Percentiles rank a stretch among this genome's conserved stretches.
Evolutionary conservation across 2,329 filamentous ascomycete genomes (phyloP).

Genomic region (Parascedosporium putredinis): DNA sequence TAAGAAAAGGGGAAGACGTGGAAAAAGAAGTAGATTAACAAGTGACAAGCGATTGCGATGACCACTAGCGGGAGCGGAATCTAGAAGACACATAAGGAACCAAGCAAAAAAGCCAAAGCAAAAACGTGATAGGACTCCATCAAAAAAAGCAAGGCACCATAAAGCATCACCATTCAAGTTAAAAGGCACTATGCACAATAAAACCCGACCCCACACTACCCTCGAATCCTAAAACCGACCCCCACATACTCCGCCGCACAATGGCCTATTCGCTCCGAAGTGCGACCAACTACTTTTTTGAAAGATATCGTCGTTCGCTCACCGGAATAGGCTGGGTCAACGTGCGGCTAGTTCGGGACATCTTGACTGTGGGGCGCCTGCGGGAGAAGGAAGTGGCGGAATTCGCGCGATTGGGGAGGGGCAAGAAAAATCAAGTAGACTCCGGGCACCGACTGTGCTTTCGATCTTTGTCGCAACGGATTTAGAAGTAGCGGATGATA

Average conservation of each 20-base stretch:
- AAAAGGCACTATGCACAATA: constrained; percentile 4
- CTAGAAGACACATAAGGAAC: too few relatives aligned
- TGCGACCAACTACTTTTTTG: too few relatives aligned
- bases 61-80: too few relatives aligned
- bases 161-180: constrained; percentile 5
- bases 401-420: background rate
- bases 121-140: background rate
- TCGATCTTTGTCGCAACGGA: background rate
- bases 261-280: too few relatives aligned
- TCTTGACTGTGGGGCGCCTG: background rate
- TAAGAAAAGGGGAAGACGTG: too few relatives aligned
- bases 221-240: background rate
- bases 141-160: background rate
- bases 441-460: too few relatives aligned
- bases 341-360: too few relatives aligned
- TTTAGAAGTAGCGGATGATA: background rate
- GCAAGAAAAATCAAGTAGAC: constrained; percentile 4
- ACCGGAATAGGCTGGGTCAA: too few relatives aligned
- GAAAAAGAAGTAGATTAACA: too few relatives aligned
- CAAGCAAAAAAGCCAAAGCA: background rate
- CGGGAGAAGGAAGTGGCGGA: background rate
- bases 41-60: too few relatives aligned
- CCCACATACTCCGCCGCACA: too few relatives aligned
- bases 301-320: too few relatives aligned
- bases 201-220: background rate